Base-by-base conservation (phyloP, 2,329 filamentous ascomycete genomes). In the Fusarium longipes region DNA sequence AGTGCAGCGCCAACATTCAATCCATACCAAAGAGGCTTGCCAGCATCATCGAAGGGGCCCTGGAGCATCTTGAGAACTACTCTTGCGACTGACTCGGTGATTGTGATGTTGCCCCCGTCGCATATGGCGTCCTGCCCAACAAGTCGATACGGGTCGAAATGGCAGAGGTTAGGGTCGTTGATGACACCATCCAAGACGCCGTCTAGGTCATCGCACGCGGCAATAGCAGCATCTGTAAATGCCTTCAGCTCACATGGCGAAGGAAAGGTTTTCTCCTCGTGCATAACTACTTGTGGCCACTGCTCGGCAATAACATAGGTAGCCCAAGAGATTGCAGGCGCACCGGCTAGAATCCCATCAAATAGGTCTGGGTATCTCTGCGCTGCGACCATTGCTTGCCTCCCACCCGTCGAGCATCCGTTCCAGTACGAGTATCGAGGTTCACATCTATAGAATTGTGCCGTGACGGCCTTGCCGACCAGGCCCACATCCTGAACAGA, bases 171-270 rank as follows among this genome's bases (percentile, higher is more conserved):
- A 44, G 27, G 24, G 60, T 73, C 63, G 3, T 67, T 52, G 33
- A 75, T 70, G 29, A 73, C 51, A 0, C 72, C 71, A 30, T 74
- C 73, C 4, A 53, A 33, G 3, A 70, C 63, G 15, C 72, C 70
- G 39, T 75, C 72, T 3, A 67, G 38, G 3, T 43, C 60, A 20
- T 75, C 73, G 32, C 73, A 75, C 8, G 30, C 45, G 2, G 24
- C 27, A 1, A 49, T 44, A 1, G 67, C 64, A 12, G 51, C 38
- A 5, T 29, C 11, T 2, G 48, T 51, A 7, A 70, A 20, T 5
- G 53, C 30, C 11, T 38, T 43, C 5, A 70, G 51, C 27, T 70
- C 64, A 20, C 67, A 68, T 2, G 43, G 42, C 4, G 47, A 20
- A 2, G 61, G 67, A 22, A 60, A 63, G 5, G 59, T 25, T 50